Conservation (phyloP, 352 stramenopile species). For the Salisapilia sapeloensis region DNA sequence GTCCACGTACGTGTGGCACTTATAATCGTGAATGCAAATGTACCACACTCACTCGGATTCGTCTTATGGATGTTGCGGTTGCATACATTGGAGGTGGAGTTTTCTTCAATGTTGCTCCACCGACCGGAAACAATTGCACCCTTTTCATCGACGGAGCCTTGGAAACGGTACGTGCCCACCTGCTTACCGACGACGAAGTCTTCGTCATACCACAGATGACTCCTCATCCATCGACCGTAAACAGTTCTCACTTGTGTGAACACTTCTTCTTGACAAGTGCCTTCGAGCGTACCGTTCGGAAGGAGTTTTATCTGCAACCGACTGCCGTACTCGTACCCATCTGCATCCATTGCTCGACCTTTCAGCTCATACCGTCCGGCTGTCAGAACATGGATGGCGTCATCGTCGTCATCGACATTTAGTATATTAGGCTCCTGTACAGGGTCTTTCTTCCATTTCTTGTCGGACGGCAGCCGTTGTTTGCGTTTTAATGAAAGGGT, state of each 20-base stretch:
- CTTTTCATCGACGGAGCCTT: constrained; percentile 13
- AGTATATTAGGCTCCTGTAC: too few relatives aligned
- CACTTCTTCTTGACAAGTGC: constrained; percentile 27
- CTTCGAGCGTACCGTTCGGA: constrained; percentile 13
- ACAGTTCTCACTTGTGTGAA: constrained; percentile 30
- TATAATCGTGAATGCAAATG: constrained; percentile 31
- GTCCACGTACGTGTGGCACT: constrained; percentile 23
- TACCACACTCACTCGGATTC: constrained; percentile 25
- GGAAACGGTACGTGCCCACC: constrained; percentile 35
- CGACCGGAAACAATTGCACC: constrained; percentile 19
- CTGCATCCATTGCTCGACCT: constrained; percentile 35
- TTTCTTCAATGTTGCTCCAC: constrained; percentile 27
- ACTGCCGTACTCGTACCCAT: constrained; percentile 61
- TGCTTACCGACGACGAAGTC: constrained; percentile 44
- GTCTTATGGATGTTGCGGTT: not conserved
- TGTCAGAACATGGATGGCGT: constrained; percentile 13
- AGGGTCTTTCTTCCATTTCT: too few relatives aligned
- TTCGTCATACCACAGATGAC: constrained; percentile 19
- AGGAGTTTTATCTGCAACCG: constrained; percentile 25
- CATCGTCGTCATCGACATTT: not conserved
- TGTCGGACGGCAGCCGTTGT: too few relatives aligned
- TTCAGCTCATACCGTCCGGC: constrained; percentile 32
- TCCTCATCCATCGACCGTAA: constrained; percentile 16
- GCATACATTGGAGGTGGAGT: constrained; percentile 2
- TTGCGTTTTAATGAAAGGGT: too few relatives aligned